These are phyloP conservation scores for Pelargonium australe DNA, from an alignment of 441 rosid species.

Conservation along the genomic window DNA sequence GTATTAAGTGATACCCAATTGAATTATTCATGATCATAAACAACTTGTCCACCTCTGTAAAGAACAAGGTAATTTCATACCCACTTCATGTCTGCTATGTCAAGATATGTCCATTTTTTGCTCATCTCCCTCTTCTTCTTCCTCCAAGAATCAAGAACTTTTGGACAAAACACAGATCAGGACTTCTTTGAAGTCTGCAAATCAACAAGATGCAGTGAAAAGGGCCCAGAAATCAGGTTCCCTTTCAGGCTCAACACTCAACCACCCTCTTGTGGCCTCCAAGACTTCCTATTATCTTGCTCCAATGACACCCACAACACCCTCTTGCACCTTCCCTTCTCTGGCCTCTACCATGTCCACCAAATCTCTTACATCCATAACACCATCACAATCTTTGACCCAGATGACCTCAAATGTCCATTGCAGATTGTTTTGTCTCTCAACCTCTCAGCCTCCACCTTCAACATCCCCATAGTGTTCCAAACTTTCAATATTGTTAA, in stretches of 20 bases:
- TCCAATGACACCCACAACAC: not conserved
- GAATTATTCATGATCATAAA: no score
- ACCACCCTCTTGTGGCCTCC: not conserved
- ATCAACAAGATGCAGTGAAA: conserved; percentile 1
- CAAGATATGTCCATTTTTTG: no score
- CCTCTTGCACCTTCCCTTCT: not conserved
- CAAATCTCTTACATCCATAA: not conserved
- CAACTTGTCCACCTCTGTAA: no score
- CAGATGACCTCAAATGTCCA: not conserved
- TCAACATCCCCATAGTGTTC: not conserved
- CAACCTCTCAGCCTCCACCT: not conserved
- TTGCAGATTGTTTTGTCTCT: not conserved
- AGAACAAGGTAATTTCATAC: no score
- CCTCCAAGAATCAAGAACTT: no score
- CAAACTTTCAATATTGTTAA: not conserved
- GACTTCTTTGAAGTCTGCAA: not conserved
- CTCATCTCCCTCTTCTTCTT: no score
- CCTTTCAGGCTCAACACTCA: not conserved
- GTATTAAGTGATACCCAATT: no score
- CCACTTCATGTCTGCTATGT: no score
- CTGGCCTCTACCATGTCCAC: not conserved
- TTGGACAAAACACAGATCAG: no score
- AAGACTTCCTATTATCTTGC: not conserved
- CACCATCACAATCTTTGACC: not conserved
- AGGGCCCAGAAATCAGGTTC: conserved; percentile 9